A percentile compares a stretch with the other conserved stretches of the same genome.
These are phyloP conservation scores for Aspergillus hancockii DNA, from an alignment of 495 filamentous ascomycete genomes.

Conservation along the genomic window DNA sequence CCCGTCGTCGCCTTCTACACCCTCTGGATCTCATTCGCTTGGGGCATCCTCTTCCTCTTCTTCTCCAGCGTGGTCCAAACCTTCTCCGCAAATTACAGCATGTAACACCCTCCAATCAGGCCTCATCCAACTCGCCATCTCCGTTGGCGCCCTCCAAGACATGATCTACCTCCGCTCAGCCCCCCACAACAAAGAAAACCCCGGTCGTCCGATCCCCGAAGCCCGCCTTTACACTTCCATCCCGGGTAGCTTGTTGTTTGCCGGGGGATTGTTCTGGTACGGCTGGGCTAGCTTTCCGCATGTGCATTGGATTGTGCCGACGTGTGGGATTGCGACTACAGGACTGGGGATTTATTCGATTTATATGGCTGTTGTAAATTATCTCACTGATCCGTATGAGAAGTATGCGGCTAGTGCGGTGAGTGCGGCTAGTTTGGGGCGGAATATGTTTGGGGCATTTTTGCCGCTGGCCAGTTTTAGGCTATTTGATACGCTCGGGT, in stretches of 20 bases:
- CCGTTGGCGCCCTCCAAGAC: slow-evolving; percentile 42
- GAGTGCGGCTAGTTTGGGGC: slow-evolving; percentile 34
- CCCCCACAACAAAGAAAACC: slow-evolving; percentile 25
- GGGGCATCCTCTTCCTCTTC: slow-evolving; percentile 54
- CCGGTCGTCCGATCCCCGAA: slow-evolving; percentile 39
- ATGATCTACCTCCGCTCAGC: slow-evolving; percentile 37
- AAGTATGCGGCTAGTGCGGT: slow-evolving; percentile 39
- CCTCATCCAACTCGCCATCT: slow-evolving; percentile 43
- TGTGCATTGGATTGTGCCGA: slow-evolving; percentile 45
- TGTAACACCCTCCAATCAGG: slow-evolving; percentile 35
- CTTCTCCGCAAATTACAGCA: slow-evolving; percentile 38
- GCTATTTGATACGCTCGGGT: slow-evolving; percentile 42
- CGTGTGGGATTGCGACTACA: slow-evolving; percentile 31
- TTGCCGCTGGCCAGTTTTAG: slow-evolving; percentile 38
- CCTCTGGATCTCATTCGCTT: slow-evolving; percentile 53
- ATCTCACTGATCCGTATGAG: slow-evolving; percentile 49
- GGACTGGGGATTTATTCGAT: slow-evolving; percentile 46
- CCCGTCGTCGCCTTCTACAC: slow-evolving; percentile 55
- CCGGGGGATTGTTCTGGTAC: slow-evolving; percentile 45
- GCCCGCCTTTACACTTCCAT: slow-evolving; percentile 42
- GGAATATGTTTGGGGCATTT: slow-evolving; percentile 38
- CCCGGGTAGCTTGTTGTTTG: slow-evolving; percentile 40
- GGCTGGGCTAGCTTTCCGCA: slow-evolving; percentile 35
- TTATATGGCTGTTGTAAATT: slow-evolving; percentile 51
- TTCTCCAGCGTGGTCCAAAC: slow-evolving; percentile 44